Base-by-base conservation (phyloP, 306 rosid species). In the Quercus cerris region DNA sequence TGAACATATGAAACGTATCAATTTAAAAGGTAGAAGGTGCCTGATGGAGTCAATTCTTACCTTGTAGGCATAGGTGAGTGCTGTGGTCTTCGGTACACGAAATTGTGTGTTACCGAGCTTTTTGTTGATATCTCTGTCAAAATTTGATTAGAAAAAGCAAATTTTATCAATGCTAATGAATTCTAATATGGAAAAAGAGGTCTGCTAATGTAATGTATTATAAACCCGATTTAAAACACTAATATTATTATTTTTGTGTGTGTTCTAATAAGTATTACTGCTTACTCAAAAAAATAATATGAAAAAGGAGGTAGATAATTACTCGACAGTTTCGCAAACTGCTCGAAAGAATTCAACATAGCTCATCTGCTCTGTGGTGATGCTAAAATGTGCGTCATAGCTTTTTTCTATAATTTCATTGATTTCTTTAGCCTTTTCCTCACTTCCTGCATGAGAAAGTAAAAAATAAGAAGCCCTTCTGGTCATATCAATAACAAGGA, bases 321-420 rank as follows among this genome's bases (percentile, higher is more conserved):
- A 93, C 97, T 83, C 88, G 85, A 93, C 88, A 35, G 82, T 78
- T 69, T 68, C 51, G 85, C 80, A 86, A 56, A 93, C 66, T 76
- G 82, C 88, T 25, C 75, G 18, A 80, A 87, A 89, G 85, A 89
- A 89, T 1, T 77, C 69, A 12, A 78, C 22, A 3, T 33, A 23
- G 20, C 4, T 64, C 4, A 3, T 13, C 9, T 41, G 7, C 25
- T 46, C 6, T 0, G 55, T 0, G n/a, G 41, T 1, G n/a, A 41
- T 27, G 61, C 5, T 20, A 20, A 84, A 71, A 74, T 64, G 9
- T 0, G 3, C 0, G 0, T 61, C 35, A 66, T 88, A 92, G 38
- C 5, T 56, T 5, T 19, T 0, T 1, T 83, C 83, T 79, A 78
- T 59, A 27, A 85, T 77, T 63, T 51, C 58, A 0, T 10, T 14